phyloP scores from a whole-genome alignment of 306 rosid species.

The Lathyrus aphaca region DNA sequence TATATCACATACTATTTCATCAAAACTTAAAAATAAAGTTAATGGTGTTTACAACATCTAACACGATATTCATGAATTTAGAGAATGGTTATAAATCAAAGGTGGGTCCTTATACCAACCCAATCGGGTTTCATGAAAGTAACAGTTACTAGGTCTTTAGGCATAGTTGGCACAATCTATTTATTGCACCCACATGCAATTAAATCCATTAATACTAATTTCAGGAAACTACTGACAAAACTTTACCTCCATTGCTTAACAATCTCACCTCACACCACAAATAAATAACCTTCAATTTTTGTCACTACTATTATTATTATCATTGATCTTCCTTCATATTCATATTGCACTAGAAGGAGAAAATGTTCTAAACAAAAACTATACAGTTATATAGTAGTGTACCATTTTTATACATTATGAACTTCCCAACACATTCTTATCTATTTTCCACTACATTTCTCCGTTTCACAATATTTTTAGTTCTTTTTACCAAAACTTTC shows the following conservation, averaged over 20 bases:
- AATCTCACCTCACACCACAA: neutral
- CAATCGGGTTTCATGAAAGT: neutral
- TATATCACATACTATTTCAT: no score
- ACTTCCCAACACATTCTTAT: neutral
- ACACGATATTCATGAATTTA: no score
- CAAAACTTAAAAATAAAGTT: no score
- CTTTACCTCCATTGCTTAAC: no score
- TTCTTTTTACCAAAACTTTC: constrained; percentile 8
- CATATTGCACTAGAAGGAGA: neutral
- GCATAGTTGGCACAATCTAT: neutral
- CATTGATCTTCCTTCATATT: neutral
- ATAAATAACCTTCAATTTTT: neutral
- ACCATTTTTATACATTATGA: neutral
- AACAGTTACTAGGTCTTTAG: neutral
- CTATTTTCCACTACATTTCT: neutral
- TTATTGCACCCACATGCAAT: constrained; percentile 10
- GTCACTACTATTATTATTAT: neutral
- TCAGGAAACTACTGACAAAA: no score
- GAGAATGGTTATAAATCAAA: neutral
- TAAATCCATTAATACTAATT: neutral
- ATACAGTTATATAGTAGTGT: neutral
- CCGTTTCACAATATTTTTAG: neutral
- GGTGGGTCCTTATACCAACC: neutral
- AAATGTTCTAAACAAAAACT: neutral
- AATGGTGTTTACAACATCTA: no score